Base-by-base conservation (phyloP, 345 rosid species). In the Balakata baccata region DNA sequence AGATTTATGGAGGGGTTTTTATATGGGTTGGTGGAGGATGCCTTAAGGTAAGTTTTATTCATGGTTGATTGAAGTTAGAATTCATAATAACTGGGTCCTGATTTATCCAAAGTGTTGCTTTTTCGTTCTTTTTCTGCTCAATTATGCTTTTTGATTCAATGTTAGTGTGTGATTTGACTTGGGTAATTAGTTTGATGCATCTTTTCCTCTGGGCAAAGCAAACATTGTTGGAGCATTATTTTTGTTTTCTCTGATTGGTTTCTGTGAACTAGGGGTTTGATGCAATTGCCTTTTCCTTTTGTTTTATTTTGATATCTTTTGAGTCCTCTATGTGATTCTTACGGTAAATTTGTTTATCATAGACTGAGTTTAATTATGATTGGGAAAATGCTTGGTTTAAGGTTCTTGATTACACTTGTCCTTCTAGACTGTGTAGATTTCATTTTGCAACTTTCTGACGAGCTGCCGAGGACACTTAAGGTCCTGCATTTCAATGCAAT, bases 31-130 rank as follows among this genome's bases (percentile, higher is more conserved):
- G 57, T 58, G 76, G 78, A 50, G 72, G 76, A 73, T 74, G 56
- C 65, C 56, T 20, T 79, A 75, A 75, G 88, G 80, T 69, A 62
- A 49, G 4, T 8, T 14, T 70, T 38, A 41, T 60, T 20, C 38
- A 37, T 74, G 58, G 34, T 49, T 25, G 47, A 59, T 29, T 50
- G 46, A 45, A 49, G 23, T 46, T 46, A 1, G 18, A 22, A 29
- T 37, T 59, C 7, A 45, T 71, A 17, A 22, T 47, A 43, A 46
- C 20, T 63, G 22, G 74, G 64, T 41, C 79, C 64, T 76, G 37
- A 51, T 66, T 46, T 69, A 18, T 17, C 1, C 18, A 18, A 54
- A 54, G 59, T 54, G 18, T 17, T 54, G 59, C 10, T 10, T 43
- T 43, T 20, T 67, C 61, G 6, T 45, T 69, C 54, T 23, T 47